These are phyloP conservation scores for Aeschynomene evenia DNA, from an alignment of 306 rosid species.

Conservation along the genomic window DNA sequence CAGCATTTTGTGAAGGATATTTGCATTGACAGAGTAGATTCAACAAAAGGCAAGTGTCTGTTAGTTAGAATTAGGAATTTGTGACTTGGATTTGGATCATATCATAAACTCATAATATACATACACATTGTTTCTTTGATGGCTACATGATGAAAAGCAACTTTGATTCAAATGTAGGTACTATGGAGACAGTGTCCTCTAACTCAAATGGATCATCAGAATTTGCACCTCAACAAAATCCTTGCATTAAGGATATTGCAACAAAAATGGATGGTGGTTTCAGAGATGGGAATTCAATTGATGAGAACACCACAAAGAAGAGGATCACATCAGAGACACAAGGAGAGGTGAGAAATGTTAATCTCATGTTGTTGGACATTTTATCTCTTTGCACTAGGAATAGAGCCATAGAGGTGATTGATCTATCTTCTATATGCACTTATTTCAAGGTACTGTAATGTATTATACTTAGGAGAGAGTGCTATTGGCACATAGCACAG, in stretches of 20 bases:
- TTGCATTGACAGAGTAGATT: constrained; percentile 40
- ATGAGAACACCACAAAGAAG: constrained; percentile 16
- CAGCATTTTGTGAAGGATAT: constrained; percentile 58
- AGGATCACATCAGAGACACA: constrained; percentile 29
- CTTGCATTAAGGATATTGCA: constrained; percentile 29
- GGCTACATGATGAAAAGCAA: constrained; percentile 24
- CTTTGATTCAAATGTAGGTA: constrained; percentile 35
- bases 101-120: too few species aligned
- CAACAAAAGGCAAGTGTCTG: constrained; percentile 20
- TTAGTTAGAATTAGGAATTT: constrained; percentile 4
- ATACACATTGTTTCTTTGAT: constrained; percentile 17
- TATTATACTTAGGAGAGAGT: too few species aligned
- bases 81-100: constrained; percentile 37
- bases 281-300: constrained; percentile 23
- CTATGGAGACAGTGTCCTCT: constrained; percentile 27
- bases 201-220: constrained; percentile 30
- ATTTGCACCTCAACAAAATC: constrained; percentile 11
- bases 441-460: too few species aligned
- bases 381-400: background rate
- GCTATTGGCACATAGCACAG: too few species aligned
- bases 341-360: constrained; percentile 48
- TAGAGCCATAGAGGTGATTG: too few species aligned
- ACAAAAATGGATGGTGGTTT: constrained; percentile 19
- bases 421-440: too few species aligned
- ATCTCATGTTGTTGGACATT: constrained; percentile 20